Base-by-base conservation (phyloP, 1,139 yeast genomes). In the Suhomyces anneliseae region DNA sequence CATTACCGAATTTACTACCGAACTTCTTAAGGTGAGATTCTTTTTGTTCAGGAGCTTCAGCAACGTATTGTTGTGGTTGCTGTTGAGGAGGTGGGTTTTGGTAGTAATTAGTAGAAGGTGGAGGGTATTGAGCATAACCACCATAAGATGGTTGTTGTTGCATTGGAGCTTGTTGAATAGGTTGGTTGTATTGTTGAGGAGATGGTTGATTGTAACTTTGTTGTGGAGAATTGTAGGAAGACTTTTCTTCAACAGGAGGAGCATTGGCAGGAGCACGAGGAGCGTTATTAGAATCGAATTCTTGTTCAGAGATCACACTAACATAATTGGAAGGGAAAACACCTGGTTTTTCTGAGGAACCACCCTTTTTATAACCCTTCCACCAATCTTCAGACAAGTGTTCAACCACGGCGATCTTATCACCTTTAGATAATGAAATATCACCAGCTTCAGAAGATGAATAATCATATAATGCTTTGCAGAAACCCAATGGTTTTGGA, bases 321-420 rank as follows among this genome's bases (percentile, higher is more conserved):
- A 90, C 95, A 62, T 93, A 93, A 65, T 90, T 90, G 2, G 95
- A 74, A 7, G 99, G 99, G 72, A 93, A 92, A 58, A 92, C 84
- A 27, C 99, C 99, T 8, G 79, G 78, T 27, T 67, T 65, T 38
- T 80, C 77, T 11, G 72, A 63, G 36, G 66, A 54, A 48, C 73
- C 69, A 26, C 73, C 72, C 44, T 59, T 56, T 50, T 61, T 66
- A 58, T 69, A 72, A 38, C 99, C 98, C 63, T 82, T 85, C 90
- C 95, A 90, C 98, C 99, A 92, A 63, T 90, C 95, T 36, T 79
- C 78, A 19, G 95, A 88, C 49, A 87, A 76, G 62, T 82, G 89
- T 61, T 90, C 96, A 6, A 81, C 52, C 7, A 93, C 79, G 36
- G 79, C 79, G 45, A 93, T 66, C 59, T 78, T 81, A 53, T 86